Base-by-base conservation (phyloP, 805 yeast species). In the Helenozyma rhizophorensis region DNA sequence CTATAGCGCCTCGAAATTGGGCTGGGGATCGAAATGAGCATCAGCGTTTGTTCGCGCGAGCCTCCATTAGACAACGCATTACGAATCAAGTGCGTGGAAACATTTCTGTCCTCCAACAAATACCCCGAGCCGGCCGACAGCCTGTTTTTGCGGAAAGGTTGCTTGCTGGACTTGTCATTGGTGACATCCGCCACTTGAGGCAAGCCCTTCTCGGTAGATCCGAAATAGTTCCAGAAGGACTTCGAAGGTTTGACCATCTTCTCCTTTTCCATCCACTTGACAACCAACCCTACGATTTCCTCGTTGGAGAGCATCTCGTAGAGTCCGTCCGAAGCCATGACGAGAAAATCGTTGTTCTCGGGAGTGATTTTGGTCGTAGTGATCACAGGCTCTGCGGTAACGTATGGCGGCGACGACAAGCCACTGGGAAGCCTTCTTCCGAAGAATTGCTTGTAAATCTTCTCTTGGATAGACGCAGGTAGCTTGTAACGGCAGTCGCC, bases 401-500 rank as follows among this genome's bases (percentile, higher is more conserved):
- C 97, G 56, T 93, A 93, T 0, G 98, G 98, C 3, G 98, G 98
- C 2, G 96, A 82, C 39, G 78, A 68, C 39, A 86, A 70, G 45
- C 77, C 74, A 32, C 76, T 74, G 21, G 94, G 94, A 15, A 84
- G 74, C 37, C 74, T 62, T 53, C 90, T 74, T 22, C 96, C 94
- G 54, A 90, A 89, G 45, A 88, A 80, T 48, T 79, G 80, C 40
- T 80, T 72, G 47, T 85, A 80, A 15, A 84, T 70, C 37, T 71
- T 63, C 29, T 81, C 81, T 50, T 94, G 97, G 36, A 86, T 72
- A 14, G 80, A 77, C 40, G 48, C 80, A 54, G 88, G 76, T 69
- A 95, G 73, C 54, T 93, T 93, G 55, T 87, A 93, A 40, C 96
- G 74, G 38, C 96, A 95, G 58, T 93, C 98, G 29, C 98, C 98